A percentile compares a stretch with the other conserved stretches of the same genome.
These are phyloP conservation scores for Naganishia kalamii DNA, from an alignment of 768 basidiomycete genomes.

Conservation along the genomic window DNA sequence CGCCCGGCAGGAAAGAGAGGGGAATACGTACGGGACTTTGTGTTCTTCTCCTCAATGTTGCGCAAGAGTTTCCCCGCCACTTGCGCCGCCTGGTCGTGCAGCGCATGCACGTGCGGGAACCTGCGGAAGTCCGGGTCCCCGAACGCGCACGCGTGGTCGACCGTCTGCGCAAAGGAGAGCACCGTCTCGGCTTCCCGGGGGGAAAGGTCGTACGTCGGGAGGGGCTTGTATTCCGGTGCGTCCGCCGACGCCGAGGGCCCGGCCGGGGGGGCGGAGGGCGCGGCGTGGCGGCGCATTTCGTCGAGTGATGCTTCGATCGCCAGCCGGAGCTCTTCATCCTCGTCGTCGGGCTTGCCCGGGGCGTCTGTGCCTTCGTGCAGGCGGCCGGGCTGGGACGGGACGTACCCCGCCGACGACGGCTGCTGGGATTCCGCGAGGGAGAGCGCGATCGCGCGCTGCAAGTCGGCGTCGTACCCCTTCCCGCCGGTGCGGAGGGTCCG, in stretches of 20 bases:
- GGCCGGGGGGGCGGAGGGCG: conserved; percentile 73
- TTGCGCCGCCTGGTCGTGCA: conserved; percentile 74
- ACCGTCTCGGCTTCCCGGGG: conserved; percentile 78
- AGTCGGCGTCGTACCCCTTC: conserved; percentile 74
- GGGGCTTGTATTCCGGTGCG: conserved; percentile 47
- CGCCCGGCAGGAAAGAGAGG: background rate
- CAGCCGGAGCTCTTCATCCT: conserved; percentile 83
- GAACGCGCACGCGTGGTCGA: conserved; percentile 73
- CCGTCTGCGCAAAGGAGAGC: conserved; percentile 80
- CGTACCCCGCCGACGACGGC: conserved; percentile 60
- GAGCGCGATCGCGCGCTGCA: conserved; percentile 86
- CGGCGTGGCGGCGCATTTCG: conserved; percentile 57
- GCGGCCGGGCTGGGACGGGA: conserved; percentile 55
- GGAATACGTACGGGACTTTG: conserved; percentile 64
- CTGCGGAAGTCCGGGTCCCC: conserved; percentile 70
- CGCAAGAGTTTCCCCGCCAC: conserved; percentile 74
- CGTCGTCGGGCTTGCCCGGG: conserved; percentile 55
- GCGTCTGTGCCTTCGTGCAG: conserved; percentile 17
- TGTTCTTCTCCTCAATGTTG: conserved; percentile 72
- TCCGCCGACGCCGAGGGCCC: conserved; percentile 40
- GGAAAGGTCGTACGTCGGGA: conserved; percentile 73
- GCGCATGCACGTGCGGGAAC: conserved; percentile 74
- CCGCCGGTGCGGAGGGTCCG: conserved; percentile 53
- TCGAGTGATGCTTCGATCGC: conserved; percentile 91
- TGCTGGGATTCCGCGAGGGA: conserved; percentile 70